Evolutionary conservation across 2,329 filamentous ascomycete genomes (phyloP).

Genomic region (Chalaropsis ovoidea): DNA sequence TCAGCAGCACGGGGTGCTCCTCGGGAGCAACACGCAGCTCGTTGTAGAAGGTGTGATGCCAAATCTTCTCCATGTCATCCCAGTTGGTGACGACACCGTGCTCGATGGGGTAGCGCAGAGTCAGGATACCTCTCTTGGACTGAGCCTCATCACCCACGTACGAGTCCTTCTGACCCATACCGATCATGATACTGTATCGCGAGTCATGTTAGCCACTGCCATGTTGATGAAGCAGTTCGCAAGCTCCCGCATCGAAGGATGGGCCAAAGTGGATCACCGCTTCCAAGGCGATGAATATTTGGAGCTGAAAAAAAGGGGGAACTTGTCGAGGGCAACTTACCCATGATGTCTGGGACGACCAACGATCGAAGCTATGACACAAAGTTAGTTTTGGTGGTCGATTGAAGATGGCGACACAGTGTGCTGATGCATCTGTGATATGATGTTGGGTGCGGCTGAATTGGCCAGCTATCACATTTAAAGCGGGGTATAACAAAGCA

Average conservation of each 20-base stretch:
- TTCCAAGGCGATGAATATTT: background rate
- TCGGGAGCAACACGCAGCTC: slow-evolving; percentile 99
- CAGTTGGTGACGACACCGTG: slow-evolving; percentile 99
- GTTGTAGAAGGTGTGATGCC: slow-evolving; percentile 99
- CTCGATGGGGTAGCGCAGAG: slow-evolving; percentile 98
- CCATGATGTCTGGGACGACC: slow-evolving; percentile 99
- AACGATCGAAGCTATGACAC: slow-evolving; percentile 80
- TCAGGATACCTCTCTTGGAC: slow-evolving; percentile 99
- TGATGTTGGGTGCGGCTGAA: background rate
- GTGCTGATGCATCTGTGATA: slow-evolving; percentile 27
- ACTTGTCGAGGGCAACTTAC: slow-evolving; percentile 49
- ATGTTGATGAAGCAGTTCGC: slow-evolving; percentile 7
- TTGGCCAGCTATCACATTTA: slow-evolving; percentile 26
- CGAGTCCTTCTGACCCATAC: slow-evolving; percentile 99
- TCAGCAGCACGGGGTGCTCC: slow-evolving; percentile 98
- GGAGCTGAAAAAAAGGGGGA: slow-evolving; percentile 19
- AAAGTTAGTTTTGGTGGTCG: slow-evolving; percentile 24
- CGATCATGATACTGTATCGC: slow-evolving; percentile 87
- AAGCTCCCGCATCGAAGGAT: slow-evolving; percentile 16
- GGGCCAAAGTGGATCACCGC: slow-evolving; percentile 16
- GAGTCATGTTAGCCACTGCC: slow-evolving; percentile 31
- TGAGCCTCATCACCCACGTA: slow-evolving; percentile 99
- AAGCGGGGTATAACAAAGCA: slow-evolving; percentile 51
- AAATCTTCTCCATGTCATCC: slow-evolving; percentile 99
- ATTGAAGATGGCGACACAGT: background rate